A percentile compares a stretch with the other conserved stretches of the same genome.
Conservation (phyloP, 2,329 filamentous ascomycete species). For the Esteya vermicola region DNA sequence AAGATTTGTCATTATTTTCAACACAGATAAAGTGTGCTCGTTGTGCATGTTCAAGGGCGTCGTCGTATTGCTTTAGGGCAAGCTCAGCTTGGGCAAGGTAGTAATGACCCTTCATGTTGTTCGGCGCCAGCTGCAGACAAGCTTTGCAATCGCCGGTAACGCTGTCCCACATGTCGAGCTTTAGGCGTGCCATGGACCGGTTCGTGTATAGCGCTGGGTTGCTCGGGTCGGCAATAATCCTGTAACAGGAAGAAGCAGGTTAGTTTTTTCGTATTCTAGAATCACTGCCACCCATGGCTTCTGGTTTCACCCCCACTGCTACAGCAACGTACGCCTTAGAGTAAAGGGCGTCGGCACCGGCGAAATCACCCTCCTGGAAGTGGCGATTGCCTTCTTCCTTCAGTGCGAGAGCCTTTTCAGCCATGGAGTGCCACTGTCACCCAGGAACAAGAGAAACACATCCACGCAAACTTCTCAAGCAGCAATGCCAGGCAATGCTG, state of each 20-base stretch:
- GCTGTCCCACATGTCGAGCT: slow-evolving; percentile 56
- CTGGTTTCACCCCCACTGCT: too few species aligned
- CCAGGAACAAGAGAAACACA: too few species aligned
- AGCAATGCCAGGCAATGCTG: too few species aligned
- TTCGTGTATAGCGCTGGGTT: slow-evolving; percentile 81
- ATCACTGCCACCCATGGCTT: too few species aligned
- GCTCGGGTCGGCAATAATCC: slow-evolving; percentile 61
- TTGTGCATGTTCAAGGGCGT: slow-evolving; percentile 56
- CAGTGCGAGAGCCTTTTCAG: slow-evolving; percentile 23
- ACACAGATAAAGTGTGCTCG: slow-evolving; percentile 61
- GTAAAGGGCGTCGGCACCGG: slow-evolving; percentile 53
- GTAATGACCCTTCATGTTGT: slow-evolving; percentile 69
- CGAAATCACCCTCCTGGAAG: slow-evolving; percentile 52
- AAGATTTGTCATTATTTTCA: slow-evolving; percentile 44
- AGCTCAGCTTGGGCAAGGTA: slow-evolving; percentile 75
- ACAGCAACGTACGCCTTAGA: slow-evolving; percentile 57
- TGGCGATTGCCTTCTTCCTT: slow-evolving; percentile 49
- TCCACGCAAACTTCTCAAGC: too few species aligned
- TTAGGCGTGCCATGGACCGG: slow-evolving; percentile 69
- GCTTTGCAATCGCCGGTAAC: slow-evolving; percentile 65
- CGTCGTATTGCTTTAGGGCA: slow-evolving; percentile 55
- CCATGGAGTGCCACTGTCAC: slow-evolving; percentile 2
- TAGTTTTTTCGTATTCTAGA: not conserved
- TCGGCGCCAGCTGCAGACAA: slow-evolving; percentile 53
- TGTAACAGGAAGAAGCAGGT: slow-evolving; percentile 16